Evolutionary conservation across 1,284 basidiomycete species (phyloP), one percentile per base, ranked within the genome.

Genomic region (Ustilago sp.): DNA sequence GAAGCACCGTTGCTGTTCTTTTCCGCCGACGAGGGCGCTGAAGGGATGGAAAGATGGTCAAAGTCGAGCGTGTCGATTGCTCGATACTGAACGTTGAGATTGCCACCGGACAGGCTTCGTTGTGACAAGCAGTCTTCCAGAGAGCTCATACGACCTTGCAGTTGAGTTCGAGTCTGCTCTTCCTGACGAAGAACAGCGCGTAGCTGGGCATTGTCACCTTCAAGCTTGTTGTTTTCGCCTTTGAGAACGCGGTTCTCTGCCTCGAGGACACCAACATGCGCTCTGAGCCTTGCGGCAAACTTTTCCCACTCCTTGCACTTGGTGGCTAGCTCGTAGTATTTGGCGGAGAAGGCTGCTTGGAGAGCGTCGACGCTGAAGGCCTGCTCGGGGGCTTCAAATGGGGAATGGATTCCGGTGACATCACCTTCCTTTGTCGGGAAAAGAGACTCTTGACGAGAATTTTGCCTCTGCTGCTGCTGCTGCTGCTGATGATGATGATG

Each of bases 261-360:
- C 31, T 76, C 75, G 57, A 83, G 73, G 0, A 68, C 79, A 28
- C 79, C 80, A 23, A 73, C 55, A 62, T 81, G 77, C 8, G 81
- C 80, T 31, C 70, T 66, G 23, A 83, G 73, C 68, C 80, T 82
- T 17, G 80, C 75, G 2, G 81, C 75, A 48, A 79, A 83, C 43
- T 59, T 67, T 55, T 83, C 80, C 82, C 82, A 83, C n/a, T 69
- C 71, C 41, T 78, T 80, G 76, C 81, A 82, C 58, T 83, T 83
- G 68, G 63, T 66, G 12, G 78, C 74, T 4, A 79, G 68, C 62
- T 80, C 77, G 56, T 78, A 74, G 63, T 78, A 80, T 53, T 82
- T 80, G 50, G 75, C 75, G 0, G 70, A 66, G 54, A 80, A 83
- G 9, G 78, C 80, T 19, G 74, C 72, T 34, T 80, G 74, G 12